Percentiles rank a stretch among this genome's conserved stretches.
phyloP scores from a whole-genome alignment of 2,329 filamentous ascomycete genomes.

The Neoscytalidium dimidiatum region DNA sequence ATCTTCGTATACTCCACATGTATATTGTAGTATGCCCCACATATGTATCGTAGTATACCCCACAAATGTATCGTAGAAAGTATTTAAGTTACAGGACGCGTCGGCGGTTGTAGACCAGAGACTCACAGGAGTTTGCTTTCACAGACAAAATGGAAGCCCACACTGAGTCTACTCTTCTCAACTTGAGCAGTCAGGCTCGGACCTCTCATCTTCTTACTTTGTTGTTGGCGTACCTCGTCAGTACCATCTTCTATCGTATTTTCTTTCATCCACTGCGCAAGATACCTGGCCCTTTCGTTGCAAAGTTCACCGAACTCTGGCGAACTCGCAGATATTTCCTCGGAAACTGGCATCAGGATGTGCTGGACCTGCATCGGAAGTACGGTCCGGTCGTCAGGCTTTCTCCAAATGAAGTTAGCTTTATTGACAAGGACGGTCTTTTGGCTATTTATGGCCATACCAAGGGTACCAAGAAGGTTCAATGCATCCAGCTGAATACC shows the following conservation, averaged over 20 bases:
- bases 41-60: too few species aligned
- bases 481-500: not conserved
- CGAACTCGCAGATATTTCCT: not conserved
- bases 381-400: constrained; percentile 47
- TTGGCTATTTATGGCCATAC: constrained; percentile 35
- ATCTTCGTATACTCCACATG: too few species aligned
- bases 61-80: too few species aligned
- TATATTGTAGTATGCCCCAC: too few species aligned
- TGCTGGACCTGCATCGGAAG: constrained; percentile 40
- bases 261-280: constrained; percentile 47
- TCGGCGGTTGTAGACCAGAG: not conserved
- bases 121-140: not conserved
- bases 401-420: constrained; percentile 44
- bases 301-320: constrained; percentile 26
- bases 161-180: not conserved
- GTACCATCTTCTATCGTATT: constrained; percentile 36
- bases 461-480: constrained; percentile 27
- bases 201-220: not conserved
- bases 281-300: constrained; percentile 44
- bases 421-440: constrained; percentile 41
- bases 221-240: constrained; percentile 21
- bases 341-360: constrained; percentile 28
- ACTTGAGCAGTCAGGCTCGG: not conserved
- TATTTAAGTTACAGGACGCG: too few species aligned
- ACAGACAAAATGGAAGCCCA: not conserved